Conservation (phyloP, 768 basidiomycete species). For the Artomyces pyxidatus region DNA sequence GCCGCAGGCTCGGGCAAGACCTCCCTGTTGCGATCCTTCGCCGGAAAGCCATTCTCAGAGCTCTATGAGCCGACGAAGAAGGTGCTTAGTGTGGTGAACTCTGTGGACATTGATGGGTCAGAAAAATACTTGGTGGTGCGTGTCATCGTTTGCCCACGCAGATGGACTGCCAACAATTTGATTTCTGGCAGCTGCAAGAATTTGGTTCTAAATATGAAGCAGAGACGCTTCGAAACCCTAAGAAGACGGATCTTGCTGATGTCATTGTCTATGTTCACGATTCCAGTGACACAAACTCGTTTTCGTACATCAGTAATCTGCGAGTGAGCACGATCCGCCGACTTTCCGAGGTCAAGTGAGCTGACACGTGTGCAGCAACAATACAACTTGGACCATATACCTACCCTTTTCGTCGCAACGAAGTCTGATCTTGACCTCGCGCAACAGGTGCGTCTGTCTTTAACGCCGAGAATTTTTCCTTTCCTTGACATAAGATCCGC, state of each 20-base stretch:
- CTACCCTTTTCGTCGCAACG: constrained; percentile 95
- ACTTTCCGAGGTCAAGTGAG: constrained; percentile 4
- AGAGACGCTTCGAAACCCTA: constrained; percentile 79
- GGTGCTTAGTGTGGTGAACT: constrained; percentile 87
- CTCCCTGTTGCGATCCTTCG: constrained; percentile 74
- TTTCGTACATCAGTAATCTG: constrained; percentile 95
- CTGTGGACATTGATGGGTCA: constrained; percentile 87
- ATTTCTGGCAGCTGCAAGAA: constrained; percentile 79
- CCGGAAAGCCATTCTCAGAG: constrained; percentile 68
- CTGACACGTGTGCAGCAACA: constrained; percentile 63
- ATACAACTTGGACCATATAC: constrained; percentile 91
- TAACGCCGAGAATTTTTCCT: too few relatives aligned
- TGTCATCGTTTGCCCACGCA: constrained; percentile 14
- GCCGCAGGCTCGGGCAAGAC: constrained; percentile 97
- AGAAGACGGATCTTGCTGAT: constrained; percentile 89
- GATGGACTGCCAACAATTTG: constrained; percentile 2
- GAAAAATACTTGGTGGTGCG: constrained; percentile 96
- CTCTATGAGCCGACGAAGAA: constrained; percentile 85
- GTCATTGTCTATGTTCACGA: constrained; percentile 95
- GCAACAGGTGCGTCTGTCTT: constrained; percentile 55
- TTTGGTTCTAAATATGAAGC: constrained; percentile 95
- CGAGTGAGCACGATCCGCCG: constrained; percentile 45
- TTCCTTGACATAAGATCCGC: background rate
- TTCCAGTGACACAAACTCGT: constrained; percentile 97
- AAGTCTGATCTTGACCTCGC: constrained; percentile 97